A percentile compares a stretch with the other conserved stretches of the same genome.
Evolutionary conservation across 495 filamentous ascomycete species (phyloP).

Genomic region (Margaritispora aquatica): DNA sequence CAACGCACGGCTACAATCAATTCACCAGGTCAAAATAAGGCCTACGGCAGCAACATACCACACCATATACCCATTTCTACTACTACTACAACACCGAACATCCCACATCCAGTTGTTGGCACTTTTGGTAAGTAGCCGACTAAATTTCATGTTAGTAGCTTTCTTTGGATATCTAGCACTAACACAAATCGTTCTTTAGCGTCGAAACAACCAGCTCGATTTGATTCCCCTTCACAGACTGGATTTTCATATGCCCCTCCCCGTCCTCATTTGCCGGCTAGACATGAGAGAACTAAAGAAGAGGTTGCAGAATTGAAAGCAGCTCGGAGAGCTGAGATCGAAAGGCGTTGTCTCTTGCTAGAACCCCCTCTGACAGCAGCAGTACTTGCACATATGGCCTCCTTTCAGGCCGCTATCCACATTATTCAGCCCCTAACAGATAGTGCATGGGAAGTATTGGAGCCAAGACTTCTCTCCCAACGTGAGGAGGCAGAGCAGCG

Average conservation of each 20-base stretch:
- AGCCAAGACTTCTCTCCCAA: conserved; percentile 59
- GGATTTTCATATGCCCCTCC: conserved; percentile 11
- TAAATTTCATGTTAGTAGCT: not conserved
- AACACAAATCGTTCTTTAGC: conserved; percentile 7
- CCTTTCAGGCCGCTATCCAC: conserved; percentile 63
- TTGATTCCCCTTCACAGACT: conserved; percentile 22
- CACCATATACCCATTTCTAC: not conserved
- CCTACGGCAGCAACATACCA: not conserved
- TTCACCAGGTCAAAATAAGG: no score
- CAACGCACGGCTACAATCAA: no score
- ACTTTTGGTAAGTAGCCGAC: conserved; percentile 1
- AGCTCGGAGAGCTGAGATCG: conserved; percentile 57
- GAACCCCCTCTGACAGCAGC: conserved; percentile 52
- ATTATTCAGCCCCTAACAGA: conserved; percentile 59
- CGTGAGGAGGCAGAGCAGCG: conserved; percentile 48
- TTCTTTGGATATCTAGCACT: not conserved
- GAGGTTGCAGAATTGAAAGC: conserved; percentile 49
- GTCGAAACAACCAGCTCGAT: conserved; percentile 14
- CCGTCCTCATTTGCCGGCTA: conserved; percentile 17
- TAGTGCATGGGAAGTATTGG: conserved; percentile 55
- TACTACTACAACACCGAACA: not conserved
- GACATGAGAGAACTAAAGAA: conserved; percentile 36
- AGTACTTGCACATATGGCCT: conserved; percentile 57
- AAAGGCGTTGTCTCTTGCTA: conserved; percentile 54
- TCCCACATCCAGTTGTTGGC: conserved; percentile 1